Conservation (phyloP, 371 early-diverging fungal species). For the Catenaria anguillulae region DNA sequence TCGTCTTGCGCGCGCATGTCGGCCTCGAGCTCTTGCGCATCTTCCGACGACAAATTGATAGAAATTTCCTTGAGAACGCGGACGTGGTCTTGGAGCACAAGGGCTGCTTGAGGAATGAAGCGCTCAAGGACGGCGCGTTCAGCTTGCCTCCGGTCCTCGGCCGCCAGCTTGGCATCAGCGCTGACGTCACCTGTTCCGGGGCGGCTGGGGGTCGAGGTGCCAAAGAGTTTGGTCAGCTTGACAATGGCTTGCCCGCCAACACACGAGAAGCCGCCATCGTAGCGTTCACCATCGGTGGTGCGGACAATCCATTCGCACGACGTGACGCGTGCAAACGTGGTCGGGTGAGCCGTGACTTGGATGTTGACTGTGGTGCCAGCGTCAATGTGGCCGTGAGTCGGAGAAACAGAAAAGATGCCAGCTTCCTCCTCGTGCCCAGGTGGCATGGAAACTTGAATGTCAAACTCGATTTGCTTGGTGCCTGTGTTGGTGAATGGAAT, state of each 20-base stretch:
- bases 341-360: slow-evolving; percentile 16
- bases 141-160: not conserved
- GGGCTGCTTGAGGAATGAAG: not conserved
- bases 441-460: slow-evolving; percentile 16
- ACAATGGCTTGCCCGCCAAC: slow-evolving; percentile 39
- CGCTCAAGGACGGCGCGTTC: not conserved
- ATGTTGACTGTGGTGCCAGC: slow-evolving; percentile 15
- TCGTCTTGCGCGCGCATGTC: not conserved
- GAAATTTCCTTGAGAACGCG: not conserved
- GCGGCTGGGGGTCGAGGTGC: not conserved
- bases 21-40: not conserved
- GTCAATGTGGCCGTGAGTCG: slow-evolving; percentile 21
- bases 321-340: slow-evolving; percentile 23
- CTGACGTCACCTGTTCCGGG: not conserved
- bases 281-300: slow-evolving; percentile 34
- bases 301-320: slow-evolving; percentile 21
- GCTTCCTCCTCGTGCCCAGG: slow-evolving; percentile 16
- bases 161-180: not conserved
- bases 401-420: slow-evolving; percentile 19
- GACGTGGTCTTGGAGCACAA: slow-evolving; percentile 1
- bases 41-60: not conserved
- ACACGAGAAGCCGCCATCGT: slow-evolving; percentile 20
- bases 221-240: slow-evolving; percentile 15
- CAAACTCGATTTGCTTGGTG: slow-evolving; percentile 23
- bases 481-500: slow-evolving; percentile 31